Percentiles rank a stretch among this genome's conserved stretches.
Evolutionary conservation across 1,284 basidiomycete genomes (phyloP).

Genomic region (Chalciporus sp.): DNA sequence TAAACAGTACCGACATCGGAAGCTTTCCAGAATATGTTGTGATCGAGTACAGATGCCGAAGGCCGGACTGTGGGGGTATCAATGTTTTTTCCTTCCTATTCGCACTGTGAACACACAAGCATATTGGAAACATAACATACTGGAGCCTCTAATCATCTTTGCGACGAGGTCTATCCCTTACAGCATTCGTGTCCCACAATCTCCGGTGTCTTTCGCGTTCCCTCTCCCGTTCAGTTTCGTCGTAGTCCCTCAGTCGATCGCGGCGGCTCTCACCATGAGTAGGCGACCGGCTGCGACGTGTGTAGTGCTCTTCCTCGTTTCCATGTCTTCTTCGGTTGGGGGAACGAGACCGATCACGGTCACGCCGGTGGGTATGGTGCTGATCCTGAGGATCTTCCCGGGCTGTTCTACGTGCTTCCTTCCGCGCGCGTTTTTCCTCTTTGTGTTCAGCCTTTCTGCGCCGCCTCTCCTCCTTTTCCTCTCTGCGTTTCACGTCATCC

Average conservation of each 20-base stretch:
- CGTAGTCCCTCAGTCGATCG: slow-evolving; percentile 38
- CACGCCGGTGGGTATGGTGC: slow-evolving; percentile 27
- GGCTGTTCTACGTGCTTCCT: slow-evolving; percentile 47
- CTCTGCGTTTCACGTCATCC: slow-evolving; percentile 34
- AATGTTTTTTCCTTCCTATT: slow-evolving; percentile 4
- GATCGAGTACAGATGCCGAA: slow-evolving; percentile 10
- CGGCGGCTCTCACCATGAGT: slow-evolving; percentile 26
- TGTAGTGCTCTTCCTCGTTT: slow-evolving; percentile 16
- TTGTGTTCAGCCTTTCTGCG: slow-evolving; percentile 60
- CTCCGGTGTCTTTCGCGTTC: slow-evolving; percentile 55
- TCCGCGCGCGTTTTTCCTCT: slow-evolving; percentile 57
- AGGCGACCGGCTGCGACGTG: slow-evolving; percentile 31
- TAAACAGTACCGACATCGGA: slow-evolving; percentile 17
- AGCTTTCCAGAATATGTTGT: slow-evolving; percentile 12
- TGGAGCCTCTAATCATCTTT: slow-evolving; percentile 21
- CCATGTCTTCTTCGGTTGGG: slow-evolving; percentile 30
- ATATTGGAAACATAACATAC: slow-evolving; percentile 9
- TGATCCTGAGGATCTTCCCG: slow-evolving; percentile 32
- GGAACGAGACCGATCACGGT: slow-evolving; percentile 48
- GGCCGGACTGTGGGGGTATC: slow-evolving; percentile 1
- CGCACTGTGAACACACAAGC: slow-evolving; percentile 9
- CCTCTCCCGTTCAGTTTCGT: slow-evolving; percentile 44
- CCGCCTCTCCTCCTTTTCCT: slow-evolving; percentile 59
- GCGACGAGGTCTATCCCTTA: slow-evolving; percentile 36
- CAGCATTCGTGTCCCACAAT: slow-evolving; percentile 51